These are phyloP conservation scores for Globisporangium radiosum DNA, from an alignment of 352 stramenopile genomes.

Conservation along the genomic window DNA sequence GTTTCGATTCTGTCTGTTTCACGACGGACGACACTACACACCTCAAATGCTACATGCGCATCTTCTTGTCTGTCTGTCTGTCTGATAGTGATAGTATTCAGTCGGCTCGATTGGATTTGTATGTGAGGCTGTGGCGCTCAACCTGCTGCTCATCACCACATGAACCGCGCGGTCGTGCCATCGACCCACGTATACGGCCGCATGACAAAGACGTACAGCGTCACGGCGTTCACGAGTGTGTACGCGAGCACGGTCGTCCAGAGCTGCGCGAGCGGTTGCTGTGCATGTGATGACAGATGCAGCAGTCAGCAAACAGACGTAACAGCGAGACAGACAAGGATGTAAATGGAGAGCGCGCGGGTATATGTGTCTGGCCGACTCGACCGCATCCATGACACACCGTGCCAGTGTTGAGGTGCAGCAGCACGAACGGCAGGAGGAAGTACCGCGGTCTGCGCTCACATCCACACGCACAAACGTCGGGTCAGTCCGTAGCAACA, in stretches of 20 bases:
- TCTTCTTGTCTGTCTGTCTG: no score
- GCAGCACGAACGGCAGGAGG: conserved; percentile 68
- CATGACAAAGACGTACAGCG: conserved; percentile 70
- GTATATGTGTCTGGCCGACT: no score
- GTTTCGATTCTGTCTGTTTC: no score
- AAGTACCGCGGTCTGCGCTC: conserved; percentile 70
- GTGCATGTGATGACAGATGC: neutral
- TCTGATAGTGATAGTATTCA: no score
- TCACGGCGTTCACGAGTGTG: conserved; percentile 51
- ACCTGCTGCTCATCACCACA: conserved; percentile 53
- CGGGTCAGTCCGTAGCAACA: conserved; percentile 3
- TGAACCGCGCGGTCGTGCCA: conserved; percentile 73
- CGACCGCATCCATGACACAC: conserved; percentile 22
- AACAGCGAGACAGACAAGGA: neutral
- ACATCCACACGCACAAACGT: neutral
- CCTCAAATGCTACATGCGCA: no score
- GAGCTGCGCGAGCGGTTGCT: conserved; percentile 53
- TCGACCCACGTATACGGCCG: conserved; percentile 74
- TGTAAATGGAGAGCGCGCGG: neutral
- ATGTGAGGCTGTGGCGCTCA: no score
- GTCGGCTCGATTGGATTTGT: no score
- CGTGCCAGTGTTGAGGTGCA: conserved; percentile 68
- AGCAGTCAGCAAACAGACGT: neutral
- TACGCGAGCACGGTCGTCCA: conserved; percentile 37
- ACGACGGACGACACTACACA: no score